These are phyloP conservation scores for Boletellus ananiceps DNA, from an alignment of 768 basidiomycete species.

Conservation along the genomic window DNA sequence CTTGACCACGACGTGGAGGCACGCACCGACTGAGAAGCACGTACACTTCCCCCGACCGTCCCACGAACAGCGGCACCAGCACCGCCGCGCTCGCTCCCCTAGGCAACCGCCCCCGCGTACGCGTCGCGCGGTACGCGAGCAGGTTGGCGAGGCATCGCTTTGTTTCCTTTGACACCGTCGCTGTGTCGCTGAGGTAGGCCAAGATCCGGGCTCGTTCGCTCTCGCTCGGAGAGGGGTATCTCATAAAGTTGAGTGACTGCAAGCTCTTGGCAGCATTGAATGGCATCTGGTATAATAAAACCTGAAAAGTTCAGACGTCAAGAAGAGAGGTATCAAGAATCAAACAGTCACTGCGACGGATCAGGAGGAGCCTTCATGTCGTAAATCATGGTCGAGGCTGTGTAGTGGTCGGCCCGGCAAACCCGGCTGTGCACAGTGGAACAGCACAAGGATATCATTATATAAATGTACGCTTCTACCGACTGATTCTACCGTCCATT, in stretches of 20 bases:
- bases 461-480: not conserved
- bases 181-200: constrained; percentile 6
- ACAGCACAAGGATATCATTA: no score
- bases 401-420: no score
- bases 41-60: constrained; percentile 77
- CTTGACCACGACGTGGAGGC: no score
- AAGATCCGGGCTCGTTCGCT: not conserved
- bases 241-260: constrained; percentile 11
- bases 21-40: constrained; percentile 79
- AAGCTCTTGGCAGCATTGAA: not conserved
- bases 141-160: constrained; percentile 26
- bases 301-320: no score
- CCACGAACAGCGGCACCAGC: constrained; percentile 80
- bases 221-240: constrained; percentile 16
- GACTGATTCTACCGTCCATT: no score
- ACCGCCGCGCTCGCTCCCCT: constrained; percentile 67
- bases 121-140: constrained; percentile 23
- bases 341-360: no score
- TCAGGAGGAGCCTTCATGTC: no score
- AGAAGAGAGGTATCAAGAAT: no score
- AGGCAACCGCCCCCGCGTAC: constrained; percentile 41
- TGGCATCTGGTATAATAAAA: no score
- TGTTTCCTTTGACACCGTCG: constrained; percentile 18
- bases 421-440: no score
- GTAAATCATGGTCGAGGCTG: no score